phyloP scores from a whole-genome alignment of 257 asterid genomes.

The Primulina tabacum region DNA sequence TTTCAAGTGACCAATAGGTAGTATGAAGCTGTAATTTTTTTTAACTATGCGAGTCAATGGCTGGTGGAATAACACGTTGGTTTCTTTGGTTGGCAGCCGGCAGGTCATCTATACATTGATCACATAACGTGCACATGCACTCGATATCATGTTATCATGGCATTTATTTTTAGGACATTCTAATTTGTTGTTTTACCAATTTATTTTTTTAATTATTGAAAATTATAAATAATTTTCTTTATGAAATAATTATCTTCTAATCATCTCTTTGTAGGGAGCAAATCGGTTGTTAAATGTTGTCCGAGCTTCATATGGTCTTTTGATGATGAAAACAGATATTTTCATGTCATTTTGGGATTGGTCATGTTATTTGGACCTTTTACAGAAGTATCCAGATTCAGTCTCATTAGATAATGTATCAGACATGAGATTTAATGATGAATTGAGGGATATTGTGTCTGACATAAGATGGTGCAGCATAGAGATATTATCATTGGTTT shows the following conservation, averaged over 20 bases:
- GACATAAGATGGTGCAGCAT: constrained; percentile 76
- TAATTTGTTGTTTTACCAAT: constrained; percentile 1
- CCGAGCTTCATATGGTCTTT: constrained; percentile 63
- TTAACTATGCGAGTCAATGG: not conserved
- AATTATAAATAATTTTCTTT: constrained; percentile 17
- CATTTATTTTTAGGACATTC: not conserved
- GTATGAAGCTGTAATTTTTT: not conserved
- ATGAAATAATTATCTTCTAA: constrained; percentile 17
- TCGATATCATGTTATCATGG: not conserved
- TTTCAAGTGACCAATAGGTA: not conserved
- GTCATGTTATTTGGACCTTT: constrained; percentile 67
- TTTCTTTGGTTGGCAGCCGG: not conserved
- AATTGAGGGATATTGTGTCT: constrained; percentile 31
- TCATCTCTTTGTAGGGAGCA: constrained; percentile 43
- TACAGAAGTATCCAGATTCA: constrained; percentile 35
- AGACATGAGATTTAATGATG: constrained; percentile 48
- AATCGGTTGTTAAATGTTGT: constrained; percentile 49
- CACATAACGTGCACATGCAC: not conserved
- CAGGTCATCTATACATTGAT: not conserved
- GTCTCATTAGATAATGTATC: constrained; percentile 26
- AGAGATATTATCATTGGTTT: constrained; percentile 44
- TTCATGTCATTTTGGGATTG: constrained; percentile 78
- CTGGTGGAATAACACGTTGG: not conserved
- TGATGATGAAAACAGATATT: constrained; percentile 57
- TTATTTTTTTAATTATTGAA: constrained; percentile 1